These are phyloP conservation scores for Spizellomyces sp. DNA, from an alignment of 192 early-diverging fungal species.

Conservation along the genomic window DNA sequence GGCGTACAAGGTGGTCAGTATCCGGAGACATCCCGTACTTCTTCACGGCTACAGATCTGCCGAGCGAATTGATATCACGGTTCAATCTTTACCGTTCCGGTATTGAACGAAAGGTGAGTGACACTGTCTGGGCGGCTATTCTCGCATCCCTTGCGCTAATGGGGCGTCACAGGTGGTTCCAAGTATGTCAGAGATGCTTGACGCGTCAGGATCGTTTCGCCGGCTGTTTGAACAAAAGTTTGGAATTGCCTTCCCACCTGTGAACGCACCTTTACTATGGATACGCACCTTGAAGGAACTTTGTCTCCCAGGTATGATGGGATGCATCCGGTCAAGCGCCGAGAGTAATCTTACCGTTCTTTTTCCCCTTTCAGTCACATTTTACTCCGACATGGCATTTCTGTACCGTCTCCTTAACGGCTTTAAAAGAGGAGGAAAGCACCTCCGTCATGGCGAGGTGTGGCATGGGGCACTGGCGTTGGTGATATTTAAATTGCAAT, in stretches of 20 bases:
- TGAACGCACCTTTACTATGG: slow-evolving; percentile 14
- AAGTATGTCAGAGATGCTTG: not conserved
- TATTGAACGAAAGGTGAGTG: slow-evolving; percentile 4
- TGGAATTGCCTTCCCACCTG: slow-evolving; percentile 8
- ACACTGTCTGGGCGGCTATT: too few species aligned
- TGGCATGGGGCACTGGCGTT: slow-evolving; percentile 11
- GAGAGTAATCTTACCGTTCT: too few species aligned
- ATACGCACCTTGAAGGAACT: slow-evolving; percentile 13
- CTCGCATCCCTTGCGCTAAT: too few species aligned
- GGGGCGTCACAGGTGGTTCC: not conserved
- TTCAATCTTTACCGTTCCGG: slow-evolving; percentile 12
- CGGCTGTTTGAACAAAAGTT: slow-evolving; percentile 10
- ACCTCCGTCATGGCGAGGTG: too few species aligned
- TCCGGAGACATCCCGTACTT: slow-evolving; percentile 17
- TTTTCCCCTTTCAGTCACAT: too few species aligned
- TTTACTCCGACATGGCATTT: too few species aligned
- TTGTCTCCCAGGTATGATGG: slow-evolving; percentile 7
- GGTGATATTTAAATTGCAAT: slow-evolving; percentile 22
- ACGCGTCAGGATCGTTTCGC: not conserved
- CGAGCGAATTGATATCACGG: slow-evolving; percentile 6
- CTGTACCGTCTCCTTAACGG: too few species aligned
- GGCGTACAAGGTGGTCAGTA: not conserved
- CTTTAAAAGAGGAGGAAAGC: too few species aligned
- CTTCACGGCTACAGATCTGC: not conserved
- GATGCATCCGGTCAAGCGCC: not conserved